Evolutionary conservation across 768 basidiomycete genomes (phyloP).

Genomic region (Suillus fuscotomentosus): DNA sequence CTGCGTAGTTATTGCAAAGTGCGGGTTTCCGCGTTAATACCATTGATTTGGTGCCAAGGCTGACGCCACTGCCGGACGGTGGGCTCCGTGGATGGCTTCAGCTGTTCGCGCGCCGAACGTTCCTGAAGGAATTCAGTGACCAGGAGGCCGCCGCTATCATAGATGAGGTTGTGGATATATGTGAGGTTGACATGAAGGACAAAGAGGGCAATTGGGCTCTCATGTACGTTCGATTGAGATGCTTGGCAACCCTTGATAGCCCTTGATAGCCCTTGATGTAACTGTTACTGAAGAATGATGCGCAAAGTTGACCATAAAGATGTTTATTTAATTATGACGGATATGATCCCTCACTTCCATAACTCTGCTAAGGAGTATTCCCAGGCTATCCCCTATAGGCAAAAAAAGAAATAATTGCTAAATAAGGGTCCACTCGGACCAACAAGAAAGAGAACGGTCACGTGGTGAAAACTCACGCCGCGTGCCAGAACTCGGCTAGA

Average conservation of each 20-base stretch:
- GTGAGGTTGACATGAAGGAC: slow-evolving; percentile 56
- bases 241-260: slow-evolving; percentile 46
- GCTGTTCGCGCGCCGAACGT: slow-evolving; percentile 61
- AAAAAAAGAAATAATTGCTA: slow-evolving; percentile 14
- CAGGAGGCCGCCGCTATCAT: slow-evolving; percentile 59
- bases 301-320: neutral
- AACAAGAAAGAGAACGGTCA: slow-evolving; percentile 24
- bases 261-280: slow-evolving; percentile 1
- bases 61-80: slow-evolving; percentile 51
- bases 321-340: neutral
- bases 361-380: neutral
- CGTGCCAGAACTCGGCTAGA: neutral
- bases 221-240: slow-evolving; percentile 72
- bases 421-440: slow-evolving; percentile 18
- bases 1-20: slow-evolving; percentile 48
- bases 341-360: neutral
- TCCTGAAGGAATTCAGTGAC: slow-evolving; percentile 53
- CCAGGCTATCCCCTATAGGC: neutral
- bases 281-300: neutral
- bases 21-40: slow-evolving; percentile 57
- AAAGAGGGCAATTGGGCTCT: slow-evolving; percentile 61
- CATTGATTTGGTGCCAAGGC: slow-evolving; percentile 54
- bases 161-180: slow-evolving; percentile 57
- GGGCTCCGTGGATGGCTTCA: slow-evolving; percentile 63
- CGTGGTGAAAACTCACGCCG: slow-evolving; percentile 18